Evolutionary conservation across 2,329 filamentous ascomycete genomes (phyloP), one percentile per base, ranked within the genome.

Genomic region (Pseudogymnoascus sp.): DNA sequence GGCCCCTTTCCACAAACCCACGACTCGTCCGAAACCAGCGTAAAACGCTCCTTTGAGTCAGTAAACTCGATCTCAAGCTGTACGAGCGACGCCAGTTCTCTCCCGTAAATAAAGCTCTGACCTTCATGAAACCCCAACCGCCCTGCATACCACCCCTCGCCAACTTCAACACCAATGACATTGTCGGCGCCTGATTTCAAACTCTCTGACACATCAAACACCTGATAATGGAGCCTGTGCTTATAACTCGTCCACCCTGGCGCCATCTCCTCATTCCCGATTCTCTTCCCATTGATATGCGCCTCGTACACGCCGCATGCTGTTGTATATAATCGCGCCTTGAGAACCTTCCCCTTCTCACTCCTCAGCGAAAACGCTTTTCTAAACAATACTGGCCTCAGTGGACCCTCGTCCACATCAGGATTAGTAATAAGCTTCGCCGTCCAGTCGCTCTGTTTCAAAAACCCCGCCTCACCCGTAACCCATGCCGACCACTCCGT

Each of bases 121-220:
- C 66, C 65, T 2, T 69, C 71, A 1, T 69, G 68, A 65, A 67
- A 74, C 1, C 70, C 69, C 1, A 79, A 66, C 1, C 77, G 66
- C 0, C 77, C 76, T 10, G 71, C 66, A 52, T 74, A 82, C 81
- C 80, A 83, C 1, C 81, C 80, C 64, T 81, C 79, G 2, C 73
- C 79, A n/a, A 81, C 72, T 16, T 74, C 72, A 3, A 76, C 72
- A 0, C 72, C 76, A 31, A 81, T 70, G 0, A 70, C 71, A 66
- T 81, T 82, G 4, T 67, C 63, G 0, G 72, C 72, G 0, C 65
- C 49, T 3, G 55, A 11, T 43, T 39, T 49, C 23, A 66, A 59
- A 4, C 29, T 6, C 21, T 12, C 29, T 3, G 60, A 59, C 29
- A 66, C 63, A 52, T 66, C 60, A 33, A 58, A 66, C n/a, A 59